Base-by-base conservation (phyloP, 768 basidiomycete species). In the Solioccasus polychromus region DNA sequence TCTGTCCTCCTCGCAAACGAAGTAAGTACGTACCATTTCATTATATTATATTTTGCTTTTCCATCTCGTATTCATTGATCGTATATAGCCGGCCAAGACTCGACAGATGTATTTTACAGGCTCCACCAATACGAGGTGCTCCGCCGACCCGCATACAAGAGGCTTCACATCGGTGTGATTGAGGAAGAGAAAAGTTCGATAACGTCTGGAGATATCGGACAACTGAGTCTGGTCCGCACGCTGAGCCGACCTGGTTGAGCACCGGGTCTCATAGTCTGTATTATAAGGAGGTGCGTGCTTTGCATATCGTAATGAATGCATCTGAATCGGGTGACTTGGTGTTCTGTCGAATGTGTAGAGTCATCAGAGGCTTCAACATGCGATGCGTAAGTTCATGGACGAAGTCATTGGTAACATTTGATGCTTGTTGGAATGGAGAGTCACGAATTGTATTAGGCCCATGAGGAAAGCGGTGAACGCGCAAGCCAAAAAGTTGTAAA, bases 81-180 rank as follows among this genome's bases (percentile, higher is more conserved):
- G 80, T 36, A 39, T 52, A 80, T 83, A 86, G 32, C 17, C 40
- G 87, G 86, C 2, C 77, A 86, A 60, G 88, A 91, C 59, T 81
- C 81, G 5, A 91, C 89, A 0, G 85, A 89, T 45, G 75, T 76
- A 2, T 92, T 92, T 68, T 91, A 82, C 53, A 77, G 81, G 44
- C 77, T 92, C 31, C 90, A 92, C 64, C 75, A 85, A 24, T 71
- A 76, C 32, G 88, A 91, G 52, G 76, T 92, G 19, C 73, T 92
- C 41, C 68, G 73, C 53, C 74, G 74, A 45, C 84, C 86, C 0
- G 32, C 32, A 34, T 34, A 34, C 18, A 10, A 4, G 5, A 5
- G 32, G 10, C 32, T 34, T 17, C 32, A 10, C 17, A 34, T 34
- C 45, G 88, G 86, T 29, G 67, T 67, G 8, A 74, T 90, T 50